These are phyloP conservation scores for Aspergillus sclerotioniger DNA, from an alignment of 495 filamentous ascomycete genomes.

Conservation along the genomic window DNA sequence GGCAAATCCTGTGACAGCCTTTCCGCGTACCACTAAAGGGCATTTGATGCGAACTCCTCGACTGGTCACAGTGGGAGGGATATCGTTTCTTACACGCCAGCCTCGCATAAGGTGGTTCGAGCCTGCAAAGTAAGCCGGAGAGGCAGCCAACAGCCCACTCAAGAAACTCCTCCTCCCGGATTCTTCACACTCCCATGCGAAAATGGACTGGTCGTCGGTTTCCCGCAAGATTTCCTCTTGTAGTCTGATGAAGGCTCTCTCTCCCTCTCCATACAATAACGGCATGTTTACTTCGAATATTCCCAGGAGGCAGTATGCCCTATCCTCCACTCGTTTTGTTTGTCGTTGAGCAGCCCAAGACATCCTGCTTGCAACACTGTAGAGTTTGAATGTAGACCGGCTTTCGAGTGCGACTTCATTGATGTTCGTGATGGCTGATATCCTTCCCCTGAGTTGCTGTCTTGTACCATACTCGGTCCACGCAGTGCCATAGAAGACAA, in stretches of 20 bases:
- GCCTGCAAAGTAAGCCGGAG: too few relatives aligned
- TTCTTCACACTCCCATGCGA: neutral
- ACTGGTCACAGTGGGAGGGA: too few relatives aligned
- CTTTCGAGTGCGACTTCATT: neutral
- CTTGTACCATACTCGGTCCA: conserved; percentile 28
- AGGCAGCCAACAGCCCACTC: too few relatives aligned
- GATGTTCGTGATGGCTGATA: conserved; percentile 28
- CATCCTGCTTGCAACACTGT: conserved; percentile 35
- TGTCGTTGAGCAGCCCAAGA: conserved; percentile 34
- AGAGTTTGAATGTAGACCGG: too few relatives aligned
- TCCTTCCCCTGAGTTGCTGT: conserved; percentile 16
- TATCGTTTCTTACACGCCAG: too few relatives aligned
- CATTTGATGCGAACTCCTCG: too few relatives aligned
- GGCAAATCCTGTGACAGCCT: too few relatives aligned
- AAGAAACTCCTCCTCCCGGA: too few relatives aligned
- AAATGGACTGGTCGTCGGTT: conserved; percentile 9
- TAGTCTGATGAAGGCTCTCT: conserved; percentile 30
- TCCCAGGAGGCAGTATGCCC: conserved; percentile 43
- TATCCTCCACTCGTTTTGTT: conserved; percentile 36
- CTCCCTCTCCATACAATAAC: conserved; percentile 43
- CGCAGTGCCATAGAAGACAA: conserved; percentile 25
- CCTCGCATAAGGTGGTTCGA: too few relatives aligned
- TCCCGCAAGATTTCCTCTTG: conserved; percentile 31
- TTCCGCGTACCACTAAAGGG: too few relatives aligned
- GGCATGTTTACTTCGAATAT: conserved; percentile 47